Percentiles rank a stretch among this genome's conserved stretches.
Conservation (phyloP, 768 basidiomycete genomes). For the Amanita inopinata region DNA sequence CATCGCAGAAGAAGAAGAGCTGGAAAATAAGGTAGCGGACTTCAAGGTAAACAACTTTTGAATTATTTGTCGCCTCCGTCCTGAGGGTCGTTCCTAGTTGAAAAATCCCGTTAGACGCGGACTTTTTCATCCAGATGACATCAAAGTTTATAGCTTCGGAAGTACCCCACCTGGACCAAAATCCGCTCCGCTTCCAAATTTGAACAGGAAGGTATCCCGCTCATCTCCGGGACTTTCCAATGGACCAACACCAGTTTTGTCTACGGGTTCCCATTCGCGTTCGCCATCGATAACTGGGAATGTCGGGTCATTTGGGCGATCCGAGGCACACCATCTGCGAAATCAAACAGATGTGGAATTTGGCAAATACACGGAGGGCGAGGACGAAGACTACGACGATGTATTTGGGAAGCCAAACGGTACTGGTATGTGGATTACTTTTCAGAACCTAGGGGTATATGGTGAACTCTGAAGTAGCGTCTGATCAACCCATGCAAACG, state of each 20-base stretch:
- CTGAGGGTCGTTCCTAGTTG: slow-evolving; percentile 29
- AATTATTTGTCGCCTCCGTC: background rate
- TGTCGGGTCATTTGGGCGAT: slow-evolving; percentile 55
- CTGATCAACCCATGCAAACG: slow-evolving; percentile 59
- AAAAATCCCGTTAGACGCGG: slow-evolving; percentile 66
- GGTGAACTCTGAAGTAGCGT: slow-evolving; percentile 21
- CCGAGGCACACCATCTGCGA: slow-evolving; percentile 46
- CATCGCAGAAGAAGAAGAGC: slow-evolving; percentile 70
- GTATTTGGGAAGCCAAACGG: slow-evolving; percentile 77
- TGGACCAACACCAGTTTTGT: slow-evolving; percentile 19
- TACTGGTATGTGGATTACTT: slow-evolving; percentile 37
- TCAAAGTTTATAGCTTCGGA: slow-evolving; percentile 62
- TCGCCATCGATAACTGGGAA: slow-evolving; percentile 47
- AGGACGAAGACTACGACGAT: slow-evolving; percentile 92
- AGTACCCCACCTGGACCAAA: slow-evolving; percentile 44
- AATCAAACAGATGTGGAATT: slow-evolving; percentile 49
- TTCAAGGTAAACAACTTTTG: slow-evolving; percentile 50
- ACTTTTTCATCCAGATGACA: slow-evolving; percentile 84
- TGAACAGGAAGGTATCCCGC: slow-evolving; percentile 44
- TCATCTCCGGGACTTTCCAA: slow-evolving; percentile 28
- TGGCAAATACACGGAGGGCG: slow-evolving; percentile 77
- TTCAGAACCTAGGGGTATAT: slow-evolving; percentile 2
- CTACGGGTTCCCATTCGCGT: slow-evolving; percentile 35
- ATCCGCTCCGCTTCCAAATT: slow-evolving; percentile 57
- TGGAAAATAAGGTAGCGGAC: slow-evolving; percentile 74